Conservation (phyloP, 345 rosid genomes). For the Sisymbrium altissimum region DNA sequence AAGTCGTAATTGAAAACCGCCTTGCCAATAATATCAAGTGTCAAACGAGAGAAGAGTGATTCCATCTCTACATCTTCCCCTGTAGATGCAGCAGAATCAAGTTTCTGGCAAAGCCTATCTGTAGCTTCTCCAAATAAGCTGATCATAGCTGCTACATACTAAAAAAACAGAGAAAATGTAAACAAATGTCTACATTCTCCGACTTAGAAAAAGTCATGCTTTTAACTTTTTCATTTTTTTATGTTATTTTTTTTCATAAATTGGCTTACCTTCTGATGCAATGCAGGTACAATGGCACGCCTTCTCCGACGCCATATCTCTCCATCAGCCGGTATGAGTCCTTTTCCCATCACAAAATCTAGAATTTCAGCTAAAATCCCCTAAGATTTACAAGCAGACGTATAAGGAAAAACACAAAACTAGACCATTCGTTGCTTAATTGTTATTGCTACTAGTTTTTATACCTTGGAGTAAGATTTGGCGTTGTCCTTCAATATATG, state of each 20-base stretch:
- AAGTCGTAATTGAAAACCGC: conserved; percentile 95
- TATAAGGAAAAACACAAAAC: not conserved
- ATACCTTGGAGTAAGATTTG: conserved; percentile 86
- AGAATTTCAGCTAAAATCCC: conserved; percentile 92
- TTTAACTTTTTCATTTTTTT: not conserved
- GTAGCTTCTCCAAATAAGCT: conserved; percentile 79
- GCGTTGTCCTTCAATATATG: conserved; percentile 82
- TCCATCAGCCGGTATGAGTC: conserved; percentile 96
- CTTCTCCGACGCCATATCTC: conserved; percentile 94
- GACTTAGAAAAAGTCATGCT: not conserved
- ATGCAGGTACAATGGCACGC: conserved; percentile 89
- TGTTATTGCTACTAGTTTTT: not conserved
- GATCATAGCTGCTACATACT: conserved; percentile 96
- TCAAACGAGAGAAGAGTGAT: conserved; percentile 91
- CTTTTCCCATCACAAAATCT: conserved; percentile 97
- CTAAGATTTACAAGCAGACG: conserved; percentile 41
- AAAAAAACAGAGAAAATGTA: conserved; percentile 13
- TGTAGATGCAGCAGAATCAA: conserved; percentile 67
- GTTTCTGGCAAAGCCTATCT: conserved; percentile 80
- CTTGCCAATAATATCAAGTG: conserved; percentile 89
- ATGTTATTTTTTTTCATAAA: not conserved
- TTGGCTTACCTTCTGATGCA: conserved; percentile 73
- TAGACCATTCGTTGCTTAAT: not conserved
- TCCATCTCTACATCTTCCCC: conserved; percentile 95
- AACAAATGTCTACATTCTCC: not conserved